Conservation (phyloP, 768 basidiomycete species). For the Phylloporus scabripes region DNA sequence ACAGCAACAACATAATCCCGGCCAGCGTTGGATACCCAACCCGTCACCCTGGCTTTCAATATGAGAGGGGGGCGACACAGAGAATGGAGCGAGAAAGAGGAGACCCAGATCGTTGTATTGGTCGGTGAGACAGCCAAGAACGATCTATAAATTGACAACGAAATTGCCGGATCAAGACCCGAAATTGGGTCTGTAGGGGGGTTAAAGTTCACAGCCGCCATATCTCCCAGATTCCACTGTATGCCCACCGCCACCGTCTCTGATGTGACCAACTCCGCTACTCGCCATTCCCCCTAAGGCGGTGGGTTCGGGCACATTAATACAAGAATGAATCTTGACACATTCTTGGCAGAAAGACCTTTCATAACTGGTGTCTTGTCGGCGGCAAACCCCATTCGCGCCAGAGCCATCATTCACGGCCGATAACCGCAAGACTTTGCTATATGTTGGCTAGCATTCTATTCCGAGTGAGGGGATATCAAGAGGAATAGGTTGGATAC, state of each 20-base stretch:
- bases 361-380: not conserved
- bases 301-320: conserved; percentile 8
- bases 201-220: conserved; percentile 4
- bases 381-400: conserved; percentile 7
- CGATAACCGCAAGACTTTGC: conserved; percentile 6
- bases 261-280: conserved; percentile 15
- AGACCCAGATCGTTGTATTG: conserved; percentile 16
- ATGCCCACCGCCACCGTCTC: conserved; percentile 8
- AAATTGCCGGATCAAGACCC: conserved; percentile 15
- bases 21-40: not conserved
- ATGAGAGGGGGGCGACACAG: conserved; percentile 6
- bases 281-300: conserved; percentile 7
- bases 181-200: conserved; percentile 10
- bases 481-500: not conserved
- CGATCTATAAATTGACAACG: not conserved
- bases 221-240: conserved; percentile 17
- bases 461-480: not conserved
- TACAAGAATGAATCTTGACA: conserved; percentile 6
- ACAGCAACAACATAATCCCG: not conserved
- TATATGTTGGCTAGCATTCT: not conserved
- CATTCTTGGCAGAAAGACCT: not conserved
- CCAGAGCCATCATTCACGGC: conserved; percentile 14
- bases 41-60: not conserved
- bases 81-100: conserved; percentile 17
- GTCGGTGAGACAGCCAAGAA: not conserved